A percentile compares a stretch with the other conserved stretches of the same genome.
These are phyloP conservation scores for Psidium guajava DNA, from an alignment of 345 rosid species.

Conservation along the genomic window DNA sequence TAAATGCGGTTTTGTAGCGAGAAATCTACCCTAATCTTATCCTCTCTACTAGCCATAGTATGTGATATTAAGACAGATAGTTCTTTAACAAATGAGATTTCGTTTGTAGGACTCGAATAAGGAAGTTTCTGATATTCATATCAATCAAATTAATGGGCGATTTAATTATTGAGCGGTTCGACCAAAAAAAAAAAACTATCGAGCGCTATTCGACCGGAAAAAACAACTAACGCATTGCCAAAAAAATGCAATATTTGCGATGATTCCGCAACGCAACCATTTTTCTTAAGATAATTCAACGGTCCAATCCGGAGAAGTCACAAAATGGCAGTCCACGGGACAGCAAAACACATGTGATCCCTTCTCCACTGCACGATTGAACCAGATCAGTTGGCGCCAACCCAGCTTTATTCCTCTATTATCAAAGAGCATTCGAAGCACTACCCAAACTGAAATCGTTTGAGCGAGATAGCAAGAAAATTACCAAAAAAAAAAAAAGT, in stretches of 20 bases:
- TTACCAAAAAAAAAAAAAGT: no score
- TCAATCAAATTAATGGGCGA: not conserved
- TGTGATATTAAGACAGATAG: not conserved
- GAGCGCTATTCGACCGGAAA: no score
- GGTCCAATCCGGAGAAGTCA: no score
- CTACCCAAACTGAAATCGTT: not conserved
- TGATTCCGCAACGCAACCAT: no score
- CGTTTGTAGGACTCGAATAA: not conserved
- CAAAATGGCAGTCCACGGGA: no score
- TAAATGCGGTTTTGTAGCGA: not conserved
- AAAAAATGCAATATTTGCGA: no score
- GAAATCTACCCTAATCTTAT: not conserved
- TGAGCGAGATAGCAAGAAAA: not conserved
- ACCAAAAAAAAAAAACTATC: no score
- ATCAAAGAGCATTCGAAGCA: not conserved
- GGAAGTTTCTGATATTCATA: not conserved
- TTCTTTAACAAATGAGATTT: not conserved
- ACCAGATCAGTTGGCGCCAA: not conserved
- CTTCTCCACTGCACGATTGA: not conserved
- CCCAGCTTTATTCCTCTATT: not conserved
- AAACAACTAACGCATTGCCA: no score
- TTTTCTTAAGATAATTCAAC: no score
- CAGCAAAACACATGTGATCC: not conserved
- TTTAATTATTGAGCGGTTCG: no score
- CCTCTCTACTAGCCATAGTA: not conserved